Evolutionary conservation across 768 basidiomycete genomes (phyloP), one percentile per base, ranked within the genome.

Genomic region (Phanerochaete carnosa): DNA sequence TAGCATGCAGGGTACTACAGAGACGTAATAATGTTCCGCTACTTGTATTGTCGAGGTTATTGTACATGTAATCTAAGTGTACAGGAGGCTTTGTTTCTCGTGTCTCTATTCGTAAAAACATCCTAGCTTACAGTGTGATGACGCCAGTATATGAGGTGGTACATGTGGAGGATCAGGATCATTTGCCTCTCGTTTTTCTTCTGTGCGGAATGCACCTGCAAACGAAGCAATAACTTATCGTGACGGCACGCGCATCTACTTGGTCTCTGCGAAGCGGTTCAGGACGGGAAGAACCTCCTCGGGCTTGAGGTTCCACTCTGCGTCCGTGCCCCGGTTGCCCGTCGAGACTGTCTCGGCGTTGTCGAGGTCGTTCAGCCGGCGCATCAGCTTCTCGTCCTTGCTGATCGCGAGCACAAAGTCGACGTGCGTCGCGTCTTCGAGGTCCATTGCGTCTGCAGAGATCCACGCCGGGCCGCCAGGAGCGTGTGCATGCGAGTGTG

Each of bases 241-340:
- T 35, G 50, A 13, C 13, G n/a, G 47, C 32, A 16, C 22, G 15
- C 29, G 68, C 65, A 0, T 52, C 49, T 43, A 57, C 57, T 54
- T 62, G 9, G 57, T 53, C 59, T 69, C 70, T 28, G 70, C 74
- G 37, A 79, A 72, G 61, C 74, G 64, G 69, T 57, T 63, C 46
- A 82, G 69, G 52, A 77, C 70, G 23, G 64, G 45, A 23, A 74
- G 30, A 28, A 79, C 79, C 9, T 74, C 76, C 54, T 65, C 71
- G 1, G 73, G 72, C 12, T 74, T 70, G 43, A 84, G 61, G 62
- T 76, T 78, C 91, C 92, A 93, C 74, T 79, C 83, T 50, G 88
- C 91, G 72, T 91, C 90, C 46, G 90, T 92, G n/a, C 87, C 88
- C 87, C 88, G 59, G 83, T 28, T 87, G 63, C 87, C 84, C 50